Conservation (phyloP, 139 green algal genomes). For the Yamagishiella unicocca region DNA sequence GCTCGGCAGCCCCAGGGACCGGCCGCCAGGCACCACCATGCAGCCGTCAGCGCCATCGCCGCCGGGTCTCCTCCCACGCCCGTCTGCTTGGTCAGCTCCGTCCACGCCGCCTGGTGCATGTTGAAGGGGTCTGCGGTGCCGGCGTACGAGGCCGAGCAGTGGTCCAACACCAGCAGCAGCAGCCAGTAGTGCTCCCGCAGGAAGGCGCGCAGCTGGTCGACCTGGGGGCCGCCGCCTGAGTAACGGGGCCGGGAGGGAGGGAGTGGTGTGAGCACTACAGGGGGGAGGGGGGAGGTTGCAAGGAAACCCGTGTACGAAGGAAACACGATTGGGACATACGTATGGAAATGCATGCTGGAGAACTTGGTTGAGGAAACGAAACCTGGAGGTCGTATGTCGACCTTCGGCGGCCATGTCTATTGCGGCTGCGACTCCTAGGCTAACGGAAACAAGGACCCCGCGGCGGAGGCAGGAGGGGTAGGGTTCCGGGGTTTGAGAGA, state of each 20-base stretch:
- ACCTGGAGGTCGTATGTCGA: too few species aligned
- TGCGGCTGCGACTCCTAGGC: too few species aligned
- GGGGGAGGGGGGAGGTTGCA: not conserved
- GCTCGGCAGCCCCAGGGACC: constrained; percentile 61
- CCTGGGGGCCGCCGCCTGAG: constrained; percentile 12
- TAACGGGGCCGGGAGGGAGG: too few species aligned
- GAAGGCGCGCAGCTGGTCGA: not conserved
- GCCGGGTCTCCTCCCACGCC: not conserved
- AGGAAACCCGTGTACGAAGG: not conserved
- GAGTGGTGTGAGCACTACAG: not conserved
- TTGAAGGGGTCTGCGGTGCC: constrained; percentile 42
- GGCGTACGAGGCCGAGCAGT: constrained; percentile 35
- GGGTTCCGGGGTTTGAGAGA: too few species aligned
- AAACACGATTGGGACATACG: not conserved
- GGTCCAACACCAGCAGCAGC: constrained; percentile 53
- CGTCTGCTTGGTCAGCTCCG: constrained; percentile 51
- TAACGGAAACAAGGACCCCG: too few species aligned
- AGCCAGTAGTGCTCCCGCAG: constrained; percentile 26
- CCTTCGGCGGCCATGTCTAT: too few species aligned
- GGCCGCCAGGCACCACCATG: constrained; percentile 26
- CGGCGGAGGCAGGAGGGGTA: too few species aligned
- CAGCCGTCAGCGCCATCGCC: constrained; percentile 47
- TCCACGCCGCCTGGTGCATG: constrained; percentile 63
- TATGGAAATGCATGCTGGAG: not conserved
- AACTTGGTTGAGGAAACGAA: not conserved